phyloP scores from a whole-genome alignment of 2,329 filamentous ascomycete genomes.

The Neonectria neomacrospora region DNA sequence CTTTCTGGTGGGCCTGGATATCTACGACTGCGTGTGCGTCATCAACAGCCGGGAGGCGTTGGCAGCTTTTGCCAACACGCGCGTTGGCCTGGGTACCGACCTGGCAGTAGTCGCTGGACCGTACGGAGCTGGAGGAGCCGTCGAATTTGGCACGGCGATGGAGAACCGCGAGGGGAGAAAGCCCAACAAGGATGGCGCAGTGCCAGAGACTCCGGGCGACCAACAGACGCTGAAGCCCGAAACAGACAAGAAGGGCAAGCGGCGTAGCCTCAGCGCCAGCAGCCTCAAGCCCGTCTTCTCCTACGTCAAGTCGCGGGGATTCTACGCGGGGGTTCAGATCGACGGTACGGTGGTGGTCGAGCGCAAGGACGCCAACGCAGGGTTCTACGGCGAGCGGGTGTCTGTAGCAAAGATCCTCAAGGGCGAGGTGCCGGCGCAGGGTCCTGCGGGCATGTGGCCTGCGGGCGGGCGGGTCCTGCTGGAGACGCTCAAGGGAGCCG shows the following conservation, averaged over 20 bases:
- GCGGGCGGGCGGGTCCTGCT: conserved; percentile 46
- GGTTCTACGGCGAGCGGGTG: conserved; percentile 78
- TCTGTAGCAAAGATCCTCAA: conserved; percentile 60
- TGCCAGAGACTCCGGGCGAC: conserved; percentile 19
- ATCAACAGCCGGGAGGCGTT: conserved; percentile 83
- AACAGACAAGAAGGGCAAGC: conserved; percentile 42
- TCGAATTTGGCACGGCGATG: conserved; percentile 65
- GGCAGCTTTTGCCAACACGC: conserved; percentile 78
- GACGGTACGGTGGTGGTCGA: conserved; percentile 90
- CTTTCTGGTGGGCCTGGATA: conserved; percentile 84
- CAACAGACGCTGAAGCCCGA: conserved; percentile 44
- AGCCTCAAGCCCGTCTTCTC: conserved; percentile 59
- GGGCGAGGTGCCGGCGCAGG: conserved; percentile 49
- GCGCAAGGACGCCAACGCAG: conserved; percentile 86
- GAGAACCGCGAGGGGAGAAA: conserved; percentile 48
- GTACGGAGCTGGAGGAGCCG: conserved; percentile 75
- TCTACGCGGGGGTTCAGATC: conserved; percentile 87
- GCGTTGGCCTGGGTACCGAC: conserved; percentile 82
- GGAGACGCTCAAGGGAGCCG: conserved; percentile 48
- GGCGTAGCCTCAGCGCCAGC: conserved; percentile 47
- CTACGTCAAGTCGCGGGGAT: conserved; percentile 89
- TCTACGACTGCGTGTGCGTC: conserved; percentile 89
- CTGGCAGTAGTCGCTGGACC: conserved; percentile 78
- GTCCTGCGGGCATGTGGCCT: conserved; percentile 47
- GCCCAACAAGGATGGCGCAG: conserved; percentile 54